Conservation (phyloP, 805 yeast genomes). For the Barnettozyma sp. region DNA sequence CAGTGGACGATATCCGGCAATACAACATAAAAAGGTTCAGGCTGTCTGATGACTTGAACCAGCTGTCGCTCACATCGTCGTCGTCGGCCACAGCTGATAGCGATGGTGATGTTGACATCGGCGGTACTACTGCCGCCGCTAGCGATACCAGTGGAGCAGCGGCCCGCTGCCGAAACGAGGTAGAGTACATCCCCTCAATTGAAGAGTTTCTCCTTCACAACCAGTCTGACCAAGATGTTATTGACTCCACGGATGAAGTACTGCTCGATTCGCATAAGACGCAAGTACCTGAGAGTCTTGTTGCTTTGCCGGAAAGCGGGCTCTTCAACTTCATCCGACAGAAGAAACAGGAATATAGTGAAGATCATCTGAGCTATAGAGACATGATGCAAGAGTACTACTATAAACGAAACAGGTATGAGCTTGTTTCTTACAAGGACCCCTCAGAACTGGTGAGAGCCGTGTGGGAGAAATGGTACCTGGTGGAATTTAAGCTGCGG, state of each 20-base stretch:
- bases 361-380: neutral
- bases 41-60: slow-evolving; percentile 28
- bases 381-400: slow-evolving; percentile 6
- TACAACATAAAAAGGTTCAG: slow-evolving; percentile 29
- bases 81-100: neutral
- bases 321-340: slow-evolving; percentile 1
- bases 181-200: slow-evolving; percentile 13
- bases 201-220: slow-evolving; percentile 15
- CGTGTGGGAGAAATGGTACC: slow-evolving; percentile 28
- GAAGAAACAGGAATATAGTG: neutral
- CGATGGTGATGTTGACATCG: too few relatives aligned
- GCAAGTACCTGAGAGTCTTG: slow-evolving; percentile 1
- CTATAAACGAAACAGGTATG: slow-evolving; percentile 6
- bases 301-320: slow-evolving; percentile 1
- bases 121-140: too few relatives aligned
- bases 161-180: too few relatives aligned
- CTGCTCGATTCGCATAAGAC: neutral
- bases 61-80: slow-evolving; percentile 17
- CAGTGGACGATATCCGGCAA: slow-evolving; percentile 18
- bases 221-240: slow-evolving; percentile 15
- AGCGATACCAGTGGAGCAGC: too few relatives aligned
- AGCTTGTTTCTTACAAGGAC: slow-evolving; percentile 2
- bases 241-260: slow-evolving; percentile 9
- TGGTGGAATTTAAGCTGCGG: slow-evolving; percentile 12
- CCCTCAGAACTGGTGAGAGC: neutral